Base-by-base conservation (phyloP, 441 rosid species). In the Adansonia rubrostipa region DNA sequence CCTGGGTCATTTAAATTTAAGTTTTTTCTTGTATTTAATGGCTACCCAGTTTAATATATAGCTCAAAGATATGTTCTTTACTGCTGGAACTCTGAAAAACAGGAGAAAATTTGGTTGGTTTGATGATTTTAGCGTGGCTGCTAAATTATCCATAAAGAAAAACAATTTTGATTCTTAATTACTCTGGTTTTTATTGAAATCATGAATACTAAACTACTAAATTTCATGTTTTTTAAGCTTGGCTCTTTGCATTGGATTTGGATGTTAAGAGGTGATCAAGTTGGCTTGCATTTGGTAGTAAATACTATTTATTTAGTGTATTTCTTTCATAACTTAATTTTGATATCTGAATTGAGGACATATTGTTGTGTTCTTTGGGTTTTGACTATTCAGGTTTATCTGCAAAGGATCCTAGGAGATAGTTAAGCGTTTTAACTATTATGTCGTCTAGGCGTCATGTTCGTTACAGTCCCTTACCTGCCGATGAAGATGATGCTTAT, bases 381-480 rank as follows among this genome's bases (percentile, higher is more conserved):
- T 71, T 48, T 28, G 56, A 67, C 57, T 58, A 20, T 40, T 71
- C 6, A 50, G 48, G 69, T 62, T 71, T 44, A n/a, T 56, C 57
- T 58, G 69, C 75, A 61, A 54, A n/a, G 50, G 11, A 61, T 54
- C 68, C 40, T 57, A 48, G 44, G 20, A 56, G 15, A 73, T 9
- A 61, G 71, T 47, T 75, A 42, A 71, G 48, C 22, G 56, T 24
- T 77, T 69, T 50, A 54, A 60, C 22, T 64, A 57, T 78, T 77
- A 94, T 93, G 97, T 86, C 95, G 5, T 77, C 93, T 3, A 86
- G 93, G 81, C 85, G 97, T 70, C 53, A 79, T 77, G 83, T 83
- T 80, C 74, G 76, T 19, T 95, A 95, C 75, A 76, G 73, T 71
- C 88, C 87, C 76, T 86, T 95, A 84, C 82, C 93, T 44, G 28